Conservation (phyloP, 768 basidiomycete genomes). For the Galerina sulciceps region DNA sequence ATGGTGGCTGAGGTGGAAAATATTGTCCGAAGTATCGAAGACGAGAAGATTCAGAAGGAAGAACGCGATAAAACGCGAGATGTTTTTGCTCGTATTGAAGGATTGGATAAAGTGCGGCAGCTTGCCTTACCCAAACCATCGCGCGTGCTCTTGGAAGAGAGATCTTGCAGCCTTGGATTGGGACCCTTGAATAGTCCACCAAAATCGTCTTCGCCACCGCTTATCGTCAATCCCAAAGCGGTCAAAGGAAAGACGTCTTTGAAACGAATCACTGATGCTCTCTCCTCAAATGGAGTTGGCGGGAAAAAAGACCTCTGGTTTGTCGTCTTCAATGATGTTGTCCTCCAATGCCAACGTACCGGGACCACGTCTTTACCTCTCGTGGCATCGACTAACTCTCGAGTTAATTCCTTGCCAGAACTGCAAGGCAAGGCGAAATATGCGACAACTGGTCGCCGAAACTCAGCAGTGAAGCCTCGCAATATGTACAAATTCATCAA, state of each 20-base stretch:
- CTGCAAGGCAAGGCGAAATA: conserved; percentile 84
- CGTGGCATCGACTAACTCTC: conserved; percentile 65
- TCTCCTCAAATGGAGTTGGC: conserved; percentile 61
- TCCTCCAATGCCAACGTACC: conserved; percentile 86
- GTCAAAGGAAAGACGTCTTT: conserved; percentile 87
- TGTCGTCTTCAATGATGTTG: conserved; percentile 95
- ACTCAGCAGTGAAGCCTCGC: conserved; percentile 78
- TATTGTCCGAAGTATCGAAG: conserved; percentile 96
- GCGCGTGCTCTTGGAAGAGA: conserved; percentile 85
- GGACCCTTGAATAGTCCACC: conserved; percentile 31
- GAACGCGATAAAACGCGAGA: conserved; percentile 95
- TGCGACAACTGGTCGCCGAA: conserved; percentile 78
- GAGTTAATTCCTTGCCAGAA: conserved; percentile 83
- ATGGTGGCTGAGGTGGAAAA: conserved; percentile 98
- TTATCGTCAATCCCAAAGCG: conserved; percentile 52
- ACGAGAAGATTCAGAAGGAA: conserved; percentile 97
- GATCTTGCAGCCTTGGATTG: conserved; percentile 47
- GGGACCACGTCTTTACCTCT: conserved; percentile 87
- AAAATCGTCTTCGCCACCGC: conserved; percentile 46
- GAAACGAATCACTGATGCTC: conserved; percentile 89
- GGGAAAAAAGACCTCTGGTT: conserved; percentile 92
- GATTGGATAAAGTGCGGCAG: conserved; percentile 91
- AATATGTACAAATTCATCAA: conserved; percentile 95
- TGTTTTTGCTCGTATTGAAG: conserved; percentile 95
- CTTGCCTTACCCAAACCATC: conserved; percentile 90